Evolutionary conservation across 192 early-diverging fungal genomes (phyloP).

Genomic region (Podila clonocystis): DNA sequence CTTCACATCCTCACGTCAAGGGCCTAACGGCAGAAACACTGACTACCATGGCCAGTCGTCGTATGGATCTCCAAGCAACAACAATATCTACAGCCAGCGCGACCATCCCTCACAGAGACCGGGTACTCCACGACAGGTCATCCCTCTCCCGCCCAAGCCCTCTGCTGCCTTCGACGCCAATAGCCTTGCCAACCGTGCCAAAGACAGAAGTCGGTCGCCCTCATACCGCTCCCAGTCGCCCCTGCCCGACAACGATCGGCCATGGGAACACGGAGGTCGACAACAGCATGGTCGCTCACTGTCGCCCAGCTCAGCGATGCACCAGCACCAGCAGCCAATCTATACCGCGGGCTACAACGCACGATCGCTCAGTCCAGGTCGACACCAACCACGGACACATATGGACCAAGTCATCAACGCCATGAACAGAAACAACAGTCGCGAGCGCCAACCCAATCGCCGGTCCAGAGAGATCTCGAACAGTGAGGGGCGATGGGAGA

Average conservation of each 20-base stretch:
- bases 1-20: neutral
- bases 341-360: conserved; percentile 2
- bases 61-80: neutral
- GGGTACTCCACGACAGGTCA: conserved; percentile 18
- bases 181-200: conserved; percentile 3
- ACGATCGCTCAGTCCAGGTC: conserved; percentile 12
- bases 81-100: neutral
- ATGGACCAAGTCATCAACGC: conserved; percentile 39
- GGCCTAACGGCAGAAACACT: neutral
- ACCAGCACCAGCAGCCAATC: neutral
- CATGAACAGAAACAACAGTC: neutral
- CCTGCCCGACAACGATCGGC: conserved; percentile 13
- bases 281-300: conserved; percentile 13
- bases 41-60: neutral
- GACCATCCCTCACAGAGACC: conserved; percentile 10
- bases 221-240: conserved; percentile 38
- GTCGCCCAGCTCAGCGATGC: conserved; percentile 5
- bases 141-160: conserved; percentile 42
- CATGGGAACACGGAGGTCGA: conserved; percentile 9
- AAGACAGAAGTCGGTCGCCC: conserved; percentile 41
- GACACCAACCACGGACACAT: conserved; percentile 15
- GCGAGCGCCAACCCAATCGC: conserved; percentile 2
- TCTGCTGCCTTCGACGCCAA: conserved; percentile 26
- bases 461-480: conserved; percentile 9
- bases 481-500: conserved; percentile 38